A percentile compares a stretch with the other conserved stretches of the same genome.
Conservation (phyloP, 2,329 filamentous ascomycete genomes). For the Rhinocladiella mackenziei region DNA sequence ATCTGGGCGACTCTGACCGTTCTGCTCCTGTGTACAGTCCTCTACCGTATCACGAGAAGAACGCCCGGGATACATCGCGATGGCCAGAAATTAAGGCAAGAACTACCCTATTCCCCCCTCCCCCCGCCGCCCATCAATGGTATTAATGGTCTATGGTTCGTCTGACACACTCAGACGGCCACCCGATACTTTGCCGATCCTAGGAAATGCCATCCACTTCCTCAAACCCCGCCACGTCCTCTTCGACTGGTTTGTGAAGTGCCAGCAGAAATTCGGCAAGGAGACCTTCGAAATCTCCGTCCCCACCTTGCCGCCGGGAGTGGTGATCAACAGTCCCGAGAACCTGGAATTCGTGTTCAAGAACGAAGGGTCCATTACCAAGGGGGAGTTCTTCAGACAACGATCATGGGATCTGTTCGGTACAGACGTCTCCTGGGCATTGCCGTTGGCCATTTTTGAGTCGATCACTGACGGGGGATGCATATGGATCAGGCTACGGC, state of each 20-base stretch:
- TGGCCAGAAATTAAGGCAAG: conserved; percentile 20
- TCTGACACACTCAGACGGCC: conserved; percentile 27
- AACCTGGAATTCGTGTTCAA: conserved; percentile 62
- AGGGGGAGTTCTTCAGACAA: conserved; percentile 59
- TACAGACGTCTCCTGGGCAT: conserved; percentile 18
- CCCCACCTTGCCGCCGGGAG: conserved; percentile 58
- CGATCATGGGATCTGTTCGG: conserved; percentile 62
- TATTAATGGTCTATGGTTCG: no score
- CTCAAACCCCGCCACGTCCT: conserved; percentile 57
- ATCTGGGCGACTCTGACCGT: conserved; percentile 12
- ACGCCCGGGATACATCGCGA: conserved; percentile 19
- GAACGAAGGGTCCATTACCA: conserved; percentile 57
- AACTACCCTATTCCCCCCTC: neutral
- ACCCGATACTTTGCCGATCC: conserved; percentile 43
- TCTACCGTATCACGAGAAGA: conserved; percentile 7
- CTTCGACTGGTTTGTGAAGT: conserved; percentile 60
- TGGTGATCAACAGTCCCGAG: conserved; percentile 59
- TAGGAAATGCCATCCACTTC: conserved; percentile 61
- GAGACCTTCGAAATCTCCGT: conserved; percentile 62
- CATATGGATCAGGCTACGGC: conserved; percentile 49
- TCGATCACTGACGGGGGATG: neutral
- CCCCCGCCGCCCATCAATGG: no score
- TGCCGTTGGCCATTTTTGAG: neutral
- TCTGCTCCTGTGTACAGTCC: conserved; percentile 7
- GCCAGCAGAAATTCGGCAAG: conserved; percentile 53